Percentiles rank a stretch among this genome's conserved stretches.
phyloP scores from a whole-genome alignment of 1,139 yeast genomes.

The Zhuliangozyma parablackwelliae region DNA sequence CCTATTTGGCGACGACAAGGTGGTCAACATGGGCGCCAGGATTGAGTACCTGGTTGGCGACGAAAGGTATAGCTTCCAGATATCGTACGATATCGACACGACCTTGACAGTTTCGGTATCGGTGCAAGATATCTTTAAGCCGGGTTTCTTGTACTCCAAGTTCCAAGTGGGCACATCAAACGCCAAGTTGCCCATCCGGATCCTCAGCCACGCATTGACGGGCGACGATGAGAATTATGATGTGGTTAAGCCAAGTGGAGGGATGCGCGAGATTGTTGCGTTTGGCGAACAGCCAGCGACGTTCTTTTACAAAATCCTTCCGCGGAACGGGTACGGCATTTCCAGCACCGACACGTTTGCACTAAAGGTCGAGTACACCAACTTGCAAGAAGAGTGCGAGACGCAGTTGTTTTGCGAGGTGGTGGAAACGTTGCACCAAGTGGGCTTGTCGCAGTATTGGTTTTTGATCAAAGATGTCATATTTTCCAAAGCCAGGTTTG shows the following conservation, averaged over 20 bases:
- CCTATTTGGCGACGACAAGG: conserved; percentile 22
- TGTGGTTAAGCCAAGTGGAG: conserved; percentile 24
- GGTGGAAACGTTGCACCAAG: conserved; percentile 3
- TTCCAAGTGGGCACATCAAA: conserved; percentile 63
- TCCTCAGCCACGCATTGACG: conserved; percentile 40
- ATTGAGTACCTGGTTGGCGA: conserved; percentile 26
- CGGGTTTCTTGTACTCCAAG: conserved; percentile 54
- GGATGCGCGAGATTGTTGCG: conserved; percentile 37
- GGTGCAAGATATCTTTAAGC: conserved; percentile 70
- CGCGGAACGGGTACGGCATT: conserved; percentile 16
- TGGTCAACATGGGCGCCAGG: conserved; percentile 23
- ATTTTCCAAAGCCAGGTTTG: conserved; percentile 24
- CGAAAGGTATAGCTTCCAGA: conserved; percentile 17
- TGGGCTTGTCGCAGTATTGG: conserved; percentile 17
- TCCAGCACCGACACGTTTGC: conserved; percentile 33
- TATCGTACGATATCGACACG: conserved; percentile 40
- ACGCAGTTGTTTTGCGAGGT: conserved; percentile 3
- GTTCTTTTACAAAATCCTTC: conserved; percentile 50
- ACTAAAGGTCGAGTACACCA: conserved; percentile 42
- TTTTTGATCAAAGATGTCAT: conserved; percentile 23
- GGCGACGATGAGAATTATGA: conserved; percentile 34
- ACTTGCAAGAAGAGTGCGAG: conserved; percentile 41
- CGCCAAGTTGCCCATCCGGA: conserved; percentile 49
- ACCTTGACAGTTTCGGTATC: conserved; percentile 60
- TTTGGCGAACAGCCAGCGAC: conserved; percentile 69